A percentile compares a stretch with the other conserved stretches of the same genome.
These are phyloP conservation scores for Xylaria sp. DNA, from an alignment of 2,329 filamentous ascomycete genomes.

Conservation along the genomic window DNA sequence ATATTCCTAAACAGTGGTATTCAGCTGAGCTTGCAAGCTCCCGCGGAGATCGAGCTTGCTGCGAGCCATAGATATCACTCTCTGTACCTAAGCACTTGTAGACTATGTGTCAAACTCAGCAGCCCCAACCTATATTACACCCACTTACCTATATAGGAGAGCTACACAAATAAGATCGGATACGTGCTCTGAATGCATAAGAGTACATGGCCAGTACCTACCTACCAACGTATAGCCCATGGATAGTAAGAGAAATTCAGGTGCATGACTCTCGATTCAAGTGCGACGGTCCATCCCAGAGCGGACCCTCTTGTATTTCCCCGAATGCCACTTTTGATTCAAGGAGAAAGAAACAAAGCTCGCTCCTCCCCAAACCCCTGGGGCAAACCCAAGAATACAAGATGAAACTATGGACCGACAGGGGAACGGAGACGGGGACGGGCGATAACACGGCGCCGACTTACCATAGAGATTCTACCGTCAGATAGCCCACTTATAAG, in stretches of 20 bases:
- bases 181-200: neutral
- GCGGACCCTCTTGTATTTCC: neutral
- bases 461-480: conserved; percentile 4
- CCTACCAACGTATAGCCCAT: neutral
- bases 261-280: neutral
- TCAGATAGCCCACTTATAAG: neutral
- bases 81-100: neutral
- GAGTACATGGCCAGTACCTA: neutral
- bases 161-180: neutral
- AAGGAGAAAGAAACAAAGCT: too few relatives aligned
- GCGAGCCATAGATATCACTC: neutral
- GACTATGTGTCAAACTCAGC: neutral
- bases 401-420: neutral
- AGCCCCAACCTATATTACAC: neutral
- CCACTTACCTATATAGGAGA: neutral
- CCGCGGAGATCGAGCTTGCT: neutral
- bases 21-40: neutral
- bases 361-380: too few relatives aligned
- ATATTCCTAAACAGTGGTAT: too few relatives aligned
- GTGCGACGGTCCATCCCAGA: neutral
- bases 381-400: neutral
- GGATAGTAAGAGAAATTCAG: neutral
- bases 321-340: neutral
- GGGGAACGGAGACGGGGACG: neutral
- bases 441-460: neutral